Conservation (phyloP, 768 basidiomycete genomes). For the Pleurotus pulmonarius region DNA sequence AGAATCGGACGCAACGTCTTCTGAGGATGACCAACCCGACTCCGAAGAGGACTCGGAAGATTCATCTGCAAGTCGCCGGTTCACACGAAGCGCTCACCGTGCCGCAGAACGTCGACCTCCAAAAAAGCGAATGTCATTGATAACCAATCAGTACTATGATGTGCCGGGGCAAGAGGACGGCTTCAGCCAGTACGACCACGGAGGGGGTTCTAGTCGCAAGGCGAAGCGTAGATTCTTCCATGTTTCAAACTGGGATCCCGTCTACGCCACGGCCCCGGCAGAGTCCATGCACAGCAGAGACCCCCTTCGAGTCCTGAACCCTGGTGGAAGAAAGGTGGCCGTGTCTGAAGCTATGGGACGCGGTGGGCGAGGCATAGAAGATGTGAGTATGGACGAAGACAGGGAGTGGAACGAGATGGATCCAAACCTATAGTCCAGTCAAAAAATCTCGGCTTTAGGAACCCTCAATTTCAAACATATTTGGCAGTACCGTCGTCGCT, state of each 20-base stretch:
- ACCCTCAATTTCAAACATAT: too few species aligned
- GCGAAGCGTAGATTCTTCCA: slow-evolving; percentile 58
- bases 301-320: slow-evolving; percentile 9
- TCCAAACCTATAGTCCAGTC: neutral
- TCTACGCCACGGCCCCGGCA: slow-evolving; percentile 18
- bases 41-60: slow-evolving; percentile 42
- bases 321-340: slow-evolving; percentile 8
- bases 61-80: slow-evolving; percentile 30
- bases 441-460: neutral
- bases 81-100: slow-evolving; percentile 17
- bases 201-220: slow-evolving; percentile 23
- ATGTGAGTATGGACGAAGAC: slow-evolving; percentile 20
- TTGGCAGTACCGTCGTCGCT: too few species aligned
- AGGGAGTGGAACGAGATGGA: slow-evolving; percentile 21
- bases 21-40: slow-evolving; percentile 44
- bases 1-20: slow-evolving; percentile 41
- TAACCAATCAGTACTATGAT: slow-evolving; percentile 58
- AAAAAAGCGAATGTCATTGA: slow-evolving; percentile 64
- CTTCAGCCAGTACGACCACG: slow-evolving; percentile 35
- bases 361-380: slow-evolving; percentile 17
- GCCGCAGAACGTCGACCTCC: slow-evolving; percentile 17
- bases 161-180: slow-evolving; percentile 41
- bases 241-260: slow-evolving; percentile 30
- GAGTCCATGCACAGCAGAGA: slow-evolving; percentile 15
- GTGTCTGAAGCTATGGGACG: slow-evolving; percentile 19